Evolutionary conservation across 164 flowering plant species (phyloP), one percentile per base, ranked within the genome.

Genomic region (Macadamia tetraphylla): DNA sequence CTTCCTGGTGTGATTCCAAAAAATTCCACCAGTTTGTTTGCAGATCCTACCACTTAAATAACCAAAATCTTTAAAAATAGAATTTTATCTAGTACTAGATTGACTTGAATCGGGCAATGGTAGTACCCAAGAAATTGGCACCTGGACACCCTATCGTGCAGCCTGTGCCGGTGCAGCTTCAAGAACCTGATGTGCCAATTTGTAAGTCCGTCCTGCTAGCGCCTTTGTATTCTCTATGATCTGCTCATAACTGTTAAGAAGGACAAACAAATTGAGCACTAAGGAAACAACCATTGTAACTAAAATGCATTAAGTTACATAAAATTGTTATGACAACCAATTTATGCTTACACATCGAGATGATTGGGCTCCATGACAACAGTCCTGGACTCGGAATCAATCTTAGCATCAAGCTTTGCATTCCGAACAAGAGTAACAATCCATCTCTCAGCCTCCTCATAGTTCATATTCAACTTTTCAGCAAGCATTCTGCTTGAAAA

Each of bases 381-480:
- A 63, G 97, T 94, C 73, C 98, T 97, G 0, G 86, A 72, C 75
- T 88, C 53, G 6, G 97, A 80, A 74, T 92, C 97, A 59, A 94
- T 88, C 80, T 90, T 94, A 29, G 95, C 97, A 68, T 92, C 97
- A 30, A 90, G 94, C 77, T 92, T 94, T 67, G 97, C 88, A 77
- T 81, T 85, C 43, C 88, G 83, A 59, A 94, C 85, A 58, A 92
- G 97, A 79, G 85, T 94, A 74, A 92, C 94, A 63, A 92, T 90
- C 98, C 98, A 94, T 81, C 97, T 92, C 81, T 94, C 97, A 42
- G 97, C 97, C 67, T 94, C 98, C 51, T 92, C 98, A 71, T 82
- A 83, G 56, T 81, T 90, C 83, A 92, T 73, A 77, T 92, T 92
- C 84, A 94, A 73, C 74, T 94, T 94, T 81, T 88, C 95, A 9